Percentiles rank a stretch among this genome's conserved stretches.
phyloP scores from a whole-genome alignment of 1,284 basidiomycete species.

The Cryptococcus depauperatus region DNA sequence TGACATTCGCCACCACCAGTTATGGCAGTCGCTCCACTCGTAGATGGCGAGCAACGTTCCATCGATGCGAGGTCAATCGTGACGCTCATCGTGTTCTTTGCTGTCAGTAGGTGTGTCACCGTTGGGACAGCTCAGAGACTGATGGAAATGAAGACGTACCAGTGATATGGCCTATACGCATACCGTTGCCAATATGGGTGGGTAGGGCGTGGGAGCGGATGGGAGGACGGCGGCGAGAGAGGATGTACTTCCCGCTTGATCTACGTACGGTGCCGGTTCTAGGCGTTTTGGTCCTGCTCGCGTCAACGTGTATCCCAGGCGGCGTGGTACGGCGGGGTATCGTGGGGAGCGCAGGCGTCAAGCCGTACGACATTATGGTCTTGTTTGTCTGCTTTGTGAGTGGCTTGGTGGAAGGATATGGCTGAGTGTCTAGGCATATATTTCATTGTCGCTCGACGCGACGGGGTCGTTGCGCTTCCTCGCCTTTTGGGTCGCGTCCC shows the following conservation, averaged over 20 bases:
- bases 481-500: conserved; percentile 77
- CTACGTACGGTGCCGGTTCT: conserved; percentile 68
- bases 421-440: conserved; percentile 58
- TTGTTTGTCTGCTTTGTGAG: conserved; percentile 74
- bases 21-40: conserved; percentile 12
- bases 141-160: conserved; percentile 48
- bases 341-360: conserved; percentile 60
- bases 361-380: conserved; percentile 88
- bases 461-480: conserved; percentile 80
- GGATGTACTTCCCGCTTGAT: conserved; percentile 52
- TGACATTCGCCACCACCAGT: neutral
- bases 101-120: conserved; percentile 55
- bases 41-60: conserved; percentile 14
- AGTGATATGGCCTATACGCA: conserved; percentile 57
- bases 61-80: conserved; percentile 51
- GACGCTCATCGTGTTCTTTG: conserved; percentile 62
- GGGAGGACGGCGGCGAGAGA: conserved; percentile 2
- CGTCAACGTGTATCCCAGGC: conserved; percentile 62
- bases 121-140: neutral
- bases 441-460: conserved; percentile 79
- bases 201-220: neutral
- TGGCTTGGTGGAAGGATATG: conserved; percentile 1
- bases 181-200: conserved; percentile 47
- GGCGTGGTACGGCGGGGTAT: conserved; percentile 59
- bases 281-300: conserved; percentile 70